Base-by-base conservation (phyloP, 2,329 filamentous ascomycete genomes). In the Penicillium hesseltinei region DNA sequence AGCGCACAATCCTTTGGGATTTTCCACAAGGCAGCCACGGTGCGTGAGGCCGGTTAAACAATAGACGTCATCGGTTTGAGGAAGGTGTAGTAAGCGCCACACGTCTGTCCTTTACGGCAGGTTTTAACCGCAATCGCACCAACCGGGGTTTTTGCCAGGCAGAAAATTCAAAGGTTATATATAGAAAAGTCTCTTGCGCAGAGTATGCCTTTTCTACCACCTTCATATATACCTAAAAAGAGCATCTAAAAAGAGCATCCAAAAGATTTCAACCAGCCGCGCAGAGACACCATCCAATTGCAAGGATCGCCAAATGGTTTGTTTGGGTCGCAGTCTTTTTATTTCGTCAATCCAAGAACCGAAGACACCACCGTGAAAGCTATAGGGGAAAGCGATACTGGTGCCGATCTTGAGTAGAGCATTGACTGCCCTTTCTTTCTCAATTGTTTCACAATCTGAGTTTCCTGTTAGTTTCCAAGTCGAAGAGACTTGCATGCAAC, bases 251-350 rank as follows among this genome's bases (percentile, higher is more conserved):
- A 23, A 23, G 23, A 23, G 23, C 23, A 5, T 23, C 23, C 23
- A 23, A 23, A 23, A 23, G 23, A 23, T 53, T 47, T 63, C 59
- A 50, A 64, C 38, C 3, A 64, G 51, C n/a, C 35, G 46, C 7
- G 62, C 57, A 31, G 57, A 63, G 23, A 65, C 57, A 61, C 54
- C 60, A 64, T 9, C 58, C 58, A 31, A 61, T 13, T 19, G 56
- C 35, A 25, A 63, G 62, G 0, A 64, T 54, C 1, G 42, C 56
- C 5, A 63, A n/a, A 46, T 58, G 60, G 23, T 23, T 23, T 23
- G 23, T 57, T 63, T 1, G 54, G 42, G 13, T 50, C 54, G 2
- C 29, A 35, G 5, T 19, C 3, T 4, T 33, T 29, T 35, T 61
- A 56, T 11, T 40, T 39, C 11, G 5, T 29, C 54, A 23, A 54